Evolutionary conservation across 768 basidiomycete genomes (phyloP).

Genomic region (Mycena latifolia): DNA sequence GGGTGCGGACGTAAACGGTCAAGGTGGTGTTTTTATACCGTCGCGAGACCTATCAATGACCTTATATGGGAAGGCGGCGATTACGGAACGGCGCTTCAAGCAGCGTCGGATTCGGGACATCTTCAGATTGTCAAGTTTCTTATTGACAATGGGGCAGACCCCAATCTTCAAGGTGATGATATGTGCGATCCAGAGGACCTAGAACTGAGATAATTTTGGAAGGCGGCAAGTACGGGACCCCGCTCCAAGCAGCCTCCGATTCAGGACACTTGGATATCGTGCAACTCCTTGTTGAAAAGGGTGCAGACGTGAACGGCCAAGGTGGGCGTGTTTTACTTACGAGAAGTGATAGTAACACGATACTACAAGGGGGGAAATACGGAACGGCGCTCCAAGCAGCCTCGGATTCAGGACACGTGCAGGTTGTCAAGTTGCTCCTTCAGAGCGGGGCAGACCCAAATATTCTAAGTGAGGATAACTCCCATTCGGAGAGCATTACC

Average conservation of each 20-base stretch:
- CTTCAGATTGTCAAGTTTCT: too few relatives aligned
- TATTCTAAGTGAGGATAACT: not conserved
- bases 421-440: constrained; percentile 1
- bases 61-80: too few relatives aligned
- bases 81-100: too few relatives aligned
- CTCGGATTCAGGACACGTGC: not conserved
- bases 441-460: constrained; percentile 5
- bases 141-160: too few relatives aligned
- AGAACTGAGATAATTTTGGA: not conserved
- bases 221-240: constrained; percentile 6
- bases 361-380: not conserved
- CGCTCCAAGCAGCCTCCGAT: not conserved
- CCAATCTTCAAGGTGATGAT: not conserved
- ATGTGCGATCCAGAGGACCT: too few relatives aligned
- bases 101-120: too few relatives aligned
- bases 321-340: not conserved
- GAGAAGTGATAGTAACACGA: not conserved
- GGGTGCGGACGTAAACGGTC: too few relatives aligned
- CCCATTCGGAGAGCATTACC: too few relatives aligned
- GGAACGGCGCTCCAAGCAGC: constrained; percentile 6
- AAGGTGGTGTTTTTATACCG: too few relatives aligned
- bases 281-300: not conserved
- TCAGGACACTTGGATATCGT: not conserved
- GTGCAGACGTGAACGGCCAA: not conserved
- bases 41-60: too few relatives aligned